Conservation (phyloP, 1,284 basidiomycete species). For the Malassezia caprae region DNA sequence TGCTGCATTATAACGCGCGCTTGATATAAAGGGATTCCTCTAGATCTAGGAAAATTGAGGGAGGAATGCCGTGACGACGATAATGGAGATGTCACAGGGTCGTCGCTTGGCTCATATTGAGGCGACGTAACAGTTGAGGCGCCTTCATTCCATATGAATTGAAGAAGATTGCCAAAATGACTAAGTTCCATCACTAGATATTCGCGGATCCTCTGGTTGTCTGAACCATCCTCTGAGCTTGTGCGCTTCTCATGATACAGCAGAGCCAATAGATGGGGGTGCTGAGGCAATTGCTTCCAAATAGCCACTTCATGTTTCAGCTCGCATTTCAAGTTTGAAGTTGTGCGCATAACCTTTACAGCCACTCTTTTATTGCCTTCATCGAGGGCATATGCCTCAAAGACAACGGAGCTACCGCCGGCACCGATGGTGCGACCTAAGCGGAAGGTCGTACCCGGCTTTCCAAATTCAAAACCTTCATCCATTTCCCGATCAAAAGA, state of each 20-base stretch:
- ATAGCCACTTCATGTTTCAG: background rate
- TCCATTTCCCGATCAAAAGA: background rate
- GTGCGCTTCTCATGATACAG: background rate
- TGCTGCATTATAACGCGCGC: slow-evolving; percentile 10
- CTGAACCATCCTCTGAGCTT: background rate
- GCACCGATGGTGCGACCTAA: slow-evolving; percentile 5
- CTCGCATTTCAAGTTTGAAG: background rate
- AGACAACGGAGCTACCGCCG: slow-evolving; percentile 3
- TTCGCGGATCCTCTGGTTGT: background rate
- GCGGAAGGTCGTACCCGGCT: background rate
- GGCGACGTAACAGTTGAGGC: background rate
- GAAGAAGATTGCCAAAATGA: slow-evolving; percentile 1
- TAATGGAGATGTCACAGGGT: background rate
- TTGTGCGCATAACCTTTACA: background rate
- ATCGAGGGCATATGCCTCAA: background rate
- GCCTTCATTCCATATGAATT: slow-evolving; percentile 4
- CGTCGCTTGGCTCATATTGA: background rate
- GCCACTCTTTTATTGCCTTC: background rate
- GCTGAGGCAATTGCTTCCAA: slow-evolving; percentile 4
- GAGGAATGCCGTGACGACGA: background rate
- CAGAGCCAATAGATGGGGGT: slow-evolving; percentile 2
- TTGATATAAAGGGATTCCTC: background rate
- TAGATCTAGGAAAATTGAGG: background rate
- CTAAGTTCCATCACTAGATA: slow-evolving; percentile 10
- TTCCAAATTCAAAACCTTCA: slow-evolving; percentile 11